Evolutionary conservation across 2,329 filamentous ascomycete species (phyloP).

Genomic region (Rhexocercosporidium sp.): DNA sequence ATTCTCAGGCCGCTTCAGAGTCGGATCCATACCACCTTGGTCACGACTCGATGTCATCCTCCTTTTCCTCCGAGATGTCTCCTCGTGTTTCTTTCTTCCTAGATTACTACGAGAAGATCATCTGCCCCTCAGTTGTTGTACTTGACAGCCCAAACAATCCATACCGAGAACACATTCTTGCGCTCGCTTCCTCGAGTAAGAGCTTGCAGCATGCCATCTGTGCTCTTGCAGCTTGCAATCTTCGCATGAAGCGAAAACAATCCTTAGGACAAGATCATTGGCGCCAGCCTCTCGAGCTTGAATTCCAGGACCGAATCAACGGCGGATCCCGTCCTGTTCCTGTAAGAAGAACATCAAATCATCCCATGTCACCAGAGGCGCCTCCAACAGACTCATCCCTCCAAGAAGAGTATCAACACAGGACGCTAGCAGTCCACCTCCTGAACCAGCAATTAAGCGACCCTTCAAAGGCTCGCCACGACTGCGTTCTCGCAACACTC

Average conservation of each 20-base stretch:
- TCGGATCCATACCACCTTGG: conserved; percentile 35
- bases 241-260: conserved; percentile 80
- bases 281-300: conserved; percentile 47
- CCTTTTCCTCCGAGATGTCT: conserved; percentile 64
- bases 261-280: conserved; percentile 60
- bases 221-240: conserved; percentile 85
- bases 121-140: conserved; percentile 89
- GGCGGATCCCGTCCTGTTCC: conserved; percentile 29
- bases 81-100: conserved; percentile 86
- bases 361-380: conserved; percentile 47
- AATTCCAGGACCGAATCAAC: conserved; percentile 41
- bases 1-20: conserved; percentile 39
- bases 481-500: conserved; percentile 86
- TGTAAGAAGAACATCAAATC: conserved; percentile 33
- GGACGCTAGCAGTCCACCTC: conserved; percentile 77
- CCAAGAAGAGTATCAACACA: conserved; percentile 84
- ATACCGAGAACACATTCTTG: conserved; percentile 81
- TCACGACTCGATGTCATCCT: conserved; percentile 56
- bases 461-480: conserved; percentile 74
- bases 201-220: conserved; percentile 93
- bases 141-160: conserved; percentile 88
- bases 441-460: conserved; percentile 86
- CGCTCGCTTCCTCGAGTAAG: conserved; percentile 76
- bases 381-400: conserved; percentile 58
- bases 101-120: conserved; percentile 91